phyloP scores from a whole-genome alignment of 2,329 filamentous ascomycete genomes.

The Curvularia verruculosa region DNA sequence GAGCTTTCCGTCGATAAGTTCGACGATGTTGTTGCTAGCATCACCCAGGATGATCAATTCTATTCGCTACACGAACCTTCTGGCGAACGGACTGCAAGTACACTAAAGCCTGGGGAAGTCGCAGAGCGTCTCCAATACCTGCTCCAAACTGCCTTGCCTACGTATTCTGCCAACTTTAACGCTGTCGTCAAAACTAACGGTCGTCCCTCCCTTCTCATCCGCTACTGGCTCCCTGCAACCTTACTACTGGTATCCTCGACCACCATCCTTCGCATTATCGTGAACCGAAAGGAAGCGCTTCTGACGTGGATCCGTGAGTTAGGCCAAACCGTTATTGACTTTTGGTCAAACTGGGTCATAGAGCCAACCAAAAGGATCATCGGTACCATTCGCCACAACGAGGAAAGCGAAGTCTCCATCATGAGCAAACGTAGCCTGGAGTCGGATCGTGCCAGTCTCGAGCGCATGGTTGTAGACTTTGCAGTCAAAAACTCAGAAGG shows the following conservation, averaged over 20 bases:
- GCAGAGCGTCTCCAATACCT: conserved; percentile 72
- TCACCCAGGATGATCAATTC: conserved; percentile 59
- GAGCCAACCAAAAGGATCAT: conserved; percentile 83
- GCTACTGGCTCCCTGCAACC: conserved; percentile 86
- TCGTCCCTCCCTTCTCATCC: conserved; percentile 73
- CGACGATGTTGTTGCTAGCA: conserved; percentile 61
- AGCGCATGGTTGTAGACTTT: conserved; percentile 98
- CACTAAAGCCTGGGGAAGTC: conserved; percentile 60
- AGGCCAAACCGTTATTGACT: conserved; percentile 80
- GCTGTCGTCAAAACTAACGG: conserved; percentile 69
- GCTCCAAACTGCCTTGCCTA: conserved; percentile 70
- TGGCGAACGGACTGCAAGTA: conserved; percentile 41
- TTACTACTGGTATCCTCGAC: conserved; percentile 76
- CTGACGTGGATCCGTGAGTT: conserved; percentile 79
- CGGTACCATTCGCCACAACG: conserved; percentile 90
- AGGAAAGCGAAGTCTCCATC: conserved; percentile 90
- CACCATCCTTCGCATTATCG: conserved; percentile 79
- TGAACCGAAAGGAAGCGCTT: conserved; percentile 77
- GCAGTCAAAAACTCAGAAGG: conserved; percentile 78
- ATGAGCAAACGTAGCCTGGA: conserved; percentile 93
- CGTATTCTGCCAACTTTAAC: conserved; percentile 65
- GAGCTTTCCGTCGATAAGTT: conserved; percentile 62
- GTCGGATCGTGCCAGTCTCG: conserved; percentile 87
- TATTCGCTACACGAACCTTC: conserved; percentile 51
- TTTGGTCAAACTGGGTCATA: conserved; percentile 96